Evolutionary conservation across 2,329 filamentous ascomycete species (phyloP), one percentile per base, ranked within the genome.

Genomic region (Stagonosporopsis cucurbitacearum): DNA sequence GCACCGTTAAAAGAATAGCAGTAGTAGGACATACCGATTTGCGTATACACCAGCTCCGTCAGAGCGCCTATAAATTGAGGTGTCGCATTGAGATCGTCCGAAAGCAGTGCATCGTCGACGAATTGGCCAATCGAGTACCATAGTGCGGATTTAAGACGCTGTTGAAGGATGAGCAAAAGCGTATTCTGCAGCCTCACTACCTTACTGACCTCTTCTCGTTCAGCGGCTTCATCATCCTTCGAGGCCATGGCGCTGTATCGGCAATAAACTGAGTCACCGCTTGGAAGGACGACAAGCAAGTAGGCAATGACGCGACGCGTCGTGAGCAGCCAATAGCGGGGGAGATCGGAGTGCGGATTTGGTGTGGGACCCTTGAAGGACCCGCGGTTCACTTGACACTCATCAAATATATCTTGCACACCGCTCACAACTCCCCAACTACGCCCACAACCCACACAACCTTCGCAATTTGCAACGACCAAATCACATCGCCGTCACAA

Each of bases 1-100:
- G 25, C n/a, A 2, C 13, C 6, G 15, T 4, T 11, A n/a, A 8
- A 7, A 19, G n/a, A 20, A 3, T 13, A 11, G 11, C n/a, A 59
- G 13, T 43, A 30, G 51, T 42, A 22, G 35, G 23, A n/a, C 77
- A 42, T 81, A 94, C 92, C 90, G 47, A 96, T 89, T 65, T 96
- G 92, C 1, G 87, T 84, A 87, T 91, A 96, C 7, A 94, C 89
- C 75, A 96, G 85, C 75, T 96, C 92, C 0, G 91, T 95, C 70
- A 78, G 54, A 2, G 75, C 75, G 8, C 89, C 92, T 64, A 96
- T 96, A 75, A 96, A 96, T 70, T 96, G 92, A 1, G 91, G 91
- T 23, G 94, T 96, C 6, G 93, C 91, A 75, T 96, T 97, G 61
- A 91, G 84, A 70, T 90, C 86, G 25, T 88, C 81, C 53, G 84